phyloP scores from a whole-genome alignment of 2,329 filamentous ascomycete species.

The Claviceps africana region DNA sequence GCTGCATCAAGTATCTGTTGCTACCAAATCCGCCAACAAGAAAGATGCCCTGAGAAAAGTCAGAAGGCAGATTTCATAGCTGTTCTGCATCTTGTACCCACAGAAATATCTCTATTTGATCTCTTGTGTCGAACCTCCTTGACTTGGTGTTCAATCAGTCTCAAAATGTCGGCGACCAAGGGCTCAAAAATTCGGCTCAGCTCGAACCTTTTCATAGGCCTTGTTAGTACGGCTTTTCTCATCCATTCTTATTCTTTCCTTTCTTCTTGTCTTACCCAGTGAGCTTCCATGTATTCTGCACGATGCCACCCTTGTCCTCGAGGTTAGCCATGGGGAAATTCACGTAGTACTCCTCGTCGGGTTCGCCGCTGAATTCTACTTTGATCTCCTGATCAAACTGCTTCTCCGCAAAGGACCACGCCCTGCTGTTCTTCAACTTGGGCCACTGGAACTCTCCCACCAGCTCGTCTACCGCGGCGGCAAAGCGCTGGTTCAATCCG shows the following conservation, averaged over 20 bases:
- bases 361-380: slow-evolving; percentile 6
- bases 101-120: not conserved
- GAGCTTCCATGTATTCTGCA: slow-evolving; percentile 9
- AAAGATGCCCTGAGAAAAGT: slow-evolving; percentile 1
- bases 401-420: slow-evolving; percentile 6
- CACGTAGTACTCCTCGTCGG: slow-evolving; percentile 7
- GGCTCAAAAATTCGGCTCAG: slow-evolving; percentile 9
- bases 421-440: slow-evolving; percentile 3
- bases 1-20: not conserved
- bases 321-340: slow-evolving; percentile 11
- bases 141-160: slow-evolving; percentile 9
- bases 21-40: slow-evolving; percentile 5
- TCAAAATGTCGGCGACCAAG: slow-evolving; percentile 10
- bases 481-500: slow-evolving; percentile 11
- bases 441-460: slow-evolving; percentile 9
- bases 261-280: slow-evolving; percentile 5
- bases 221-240: not conserved
- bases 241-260: not conserved
- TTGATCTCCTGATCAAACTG: slow-evolving; percentile 12
- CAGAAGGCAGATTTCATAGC: not conserved
- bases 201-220: not conserved
- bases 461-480: slow-evolving; percentile 7
- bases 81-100: not conserved
- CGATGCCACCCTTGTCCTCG: slow-evolving; percentile 7
- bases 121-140: slow-evolving; percentile 1